Conservation (phyloP, 495 filamentous ascomycete genomes). For the Letharia columbiana region DNA sequence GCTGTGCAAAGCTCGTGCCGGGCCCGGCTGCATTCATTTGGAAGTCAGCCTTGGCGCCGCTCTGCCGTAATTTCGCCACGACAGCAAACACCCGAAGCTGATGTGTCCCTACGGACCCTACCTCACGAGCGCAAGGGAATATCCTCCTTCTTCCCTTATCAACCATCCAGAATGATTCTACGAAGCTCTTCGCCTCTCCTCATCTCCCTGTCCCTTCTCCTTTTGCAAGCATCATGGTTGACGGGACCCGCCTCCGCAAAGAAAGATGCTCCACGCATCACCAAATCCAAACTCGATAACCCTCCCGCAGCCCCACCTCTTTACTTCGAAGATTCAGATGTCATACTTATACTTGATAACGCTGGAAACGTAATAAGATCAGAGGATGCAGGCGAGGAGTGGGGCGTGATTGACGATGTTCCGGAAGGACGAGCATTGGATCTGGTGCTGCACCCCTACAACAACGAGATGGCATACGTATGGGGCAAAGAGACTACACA, state of each 20-base stretch:
- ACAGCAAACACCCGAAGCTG: conserved; percentile 9
- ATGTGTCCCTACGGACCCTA: conserved; percentile 15
- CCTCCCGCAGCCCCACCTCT: conserved; percentile 47
- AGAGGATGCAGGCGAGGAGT: conserved; percentile 65
- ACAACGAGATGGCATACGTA: conserved; percentile 69
- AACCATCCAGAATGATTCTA: conserved; percentile 10
- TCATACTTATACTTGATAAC: conserved; percentile 56
- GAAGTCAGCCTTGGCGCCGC: neutral
- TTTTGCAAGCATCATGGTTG: conserved; percentile 11
- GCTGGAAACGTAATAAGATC: conserved; percentile 58
- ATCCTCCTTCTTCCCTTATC: neutral
- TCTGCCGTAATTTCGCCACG: conserved; percentile 10
- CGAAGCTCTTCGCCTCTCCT: neutral
- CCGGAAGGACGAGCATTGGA: conserved; percentile 51
- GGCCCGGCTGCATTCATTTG: too few relatives aligned
- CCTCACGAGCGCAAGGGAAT: conserved; percentile 10
- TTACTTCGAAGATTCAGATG: conserved; percentile 84
- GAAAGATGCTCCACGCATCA: conserved; percentile 45
- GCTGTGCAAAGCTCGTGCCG: neutral
- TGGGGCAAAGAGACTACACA: conserved; percentile 56
- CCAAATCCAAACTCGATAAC: conserved; percentile 50
- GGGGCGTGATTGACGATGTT: conserved; percentile 56
- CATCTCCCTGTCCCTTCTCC: conserved; percentile 15
- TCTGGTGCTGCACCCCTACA: conserved; percentile 65
- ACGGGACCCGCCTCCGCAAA: conserved; percentile 29